Evolutionary conservation across 495 filamentous ascomycete species (phyloP).

Genomic region (Xylona heveae): DNA sequence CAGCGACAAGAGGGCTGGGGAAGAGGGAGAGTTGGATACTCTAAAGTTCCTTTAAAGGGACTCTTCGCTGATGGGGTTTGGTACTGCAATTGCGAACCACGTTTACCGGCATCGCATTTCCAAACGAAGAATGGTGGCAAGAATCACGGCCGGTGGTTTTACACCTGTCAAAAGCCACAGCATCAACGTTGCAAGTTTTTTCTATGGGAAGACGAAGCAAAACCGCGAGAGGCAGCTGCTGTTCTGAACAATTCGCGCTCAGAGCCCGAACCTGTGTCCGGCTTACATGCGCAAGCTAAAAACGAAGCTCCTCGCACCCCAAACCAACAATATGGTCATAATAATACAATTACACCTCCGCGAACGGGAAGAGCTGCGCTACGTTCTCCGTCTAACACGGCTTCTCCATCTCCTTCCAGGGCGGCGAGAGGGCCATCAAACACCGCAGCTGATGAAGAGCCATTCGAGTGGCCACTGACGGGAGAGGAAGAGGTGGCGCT

Average conservation of each 20-base stretch:
- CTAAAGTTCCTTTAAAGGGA: constrained; percentile 25
- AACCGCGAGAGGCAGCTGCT: constrained; percentile 26
- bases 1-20: too few relatives aligned
- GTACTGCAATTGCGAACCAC: constrained; percentile 45
- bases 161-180: constrained; percentile 35
- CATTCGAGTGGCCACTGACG: constrained; percentile 23
- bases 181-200: constrained; percentile 42
- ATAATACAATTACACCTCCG: too few relatives aligned
- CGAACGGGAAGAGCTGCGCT: constrained; percentile 1
- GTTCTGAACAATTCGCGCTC: constrained; percentile 27
- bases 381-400: not conserved
- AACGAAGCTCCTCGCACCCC: not conserved
- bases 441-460: constrained; percentile 17
- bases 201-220: constrained; percentile 44
- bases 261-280: constrained; percentile 6
- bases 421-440: not conserved
- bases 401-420: not conserved
- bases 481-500: not conserved
- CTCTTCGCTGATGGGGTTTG: constrained; percentile 32
- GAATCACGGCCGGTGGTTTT: constrained; percentile 49
- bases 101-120: constrained; percentile 34
- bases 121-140: constrained; percentile 41
- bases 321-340: too few relatives aligned
- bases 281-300: not conserved
- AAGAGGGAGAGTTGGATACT: too few relatives aligned